These are phyloP conservation scores for Salvia hispanica DNA, from an alignment of 257 asterid species.

Conservation along the genomic window DNA sequence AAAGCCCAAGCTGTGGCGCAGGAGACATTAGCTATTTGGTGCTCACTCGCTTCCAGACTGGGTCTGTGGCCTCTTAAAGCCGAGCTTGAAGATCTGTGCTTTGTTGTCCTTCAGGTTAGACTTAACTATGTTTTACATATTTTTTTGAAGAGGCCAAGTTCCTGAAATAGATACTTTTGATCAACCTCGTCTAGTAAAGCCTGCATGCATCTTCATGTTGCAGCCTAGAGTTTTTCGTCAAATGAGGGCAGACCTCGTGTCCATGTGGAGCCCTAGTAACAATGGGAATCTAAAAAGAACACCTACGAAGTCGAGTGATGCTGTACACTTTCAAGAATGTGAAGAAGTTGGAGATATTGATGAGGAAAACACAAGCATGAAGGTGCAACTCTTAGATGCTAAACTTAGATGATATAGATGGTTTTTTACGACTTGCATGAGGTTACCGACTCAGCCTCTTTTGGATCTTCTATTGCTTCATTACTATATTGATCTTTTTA, in stretches of 20 bases:
- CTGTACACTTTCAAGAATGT: slow-evolving; percentile 43
- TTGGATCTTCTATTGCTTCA: slow-evolving; percentile 21
- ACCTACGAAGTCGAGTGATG: slow-evolving; percentile 47
- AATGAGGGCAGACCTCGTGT: slow-evolving; percentile 84
- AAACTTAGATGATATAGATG: too few species aligned
- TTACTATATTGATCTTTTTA: not conserved
- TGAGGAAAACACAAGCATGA: slow-evolving; percentile 67
- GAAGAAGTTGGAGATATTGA: slow-evolving; percentile 54
- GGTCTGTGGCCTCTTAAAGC: slow-evolving; percentile 98
- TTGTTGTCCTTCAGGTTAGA: slow-evolving; percentile 90
- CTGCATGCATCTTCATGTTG: slow-evolving; percentile 30
- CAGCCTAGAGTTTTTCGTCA: slow-evolving; percentile 83
- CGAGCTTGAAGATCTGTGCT: slow-evolving; percentile 96
- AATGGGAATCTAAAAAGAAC: slow-evolving; percentile 59
- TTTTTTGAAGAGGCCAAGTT: slow-evolving; percentile 22
- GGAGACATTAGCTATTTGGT: slow-evolving; percentile 96
- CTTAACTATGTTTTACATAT: slow-evolving; percentile 20
- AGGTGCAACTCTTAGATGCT: slow-evolving; percentile 50
- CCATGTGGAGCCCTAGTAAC: slow-evolving; percentile 78
- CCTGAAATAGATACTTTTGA: slow-evolving; percentile 12
- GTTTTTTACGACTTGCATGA: slow-evolving; percentile 6
- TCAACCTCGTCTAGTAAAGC: slow-evolving; percentile 22
- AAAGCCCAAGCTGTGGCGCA: slow-evolving; percentile 97
- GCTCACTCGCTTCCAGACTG: slow-evolving; percentile 94
- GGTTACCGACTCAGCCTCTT: slow-evolving; percentile 16